These are phyloP conservation scores for Kwoniella botswanensis DNA, from an alignment of 768 basidiomycete species.

Conservation along the genomic window DNA sequence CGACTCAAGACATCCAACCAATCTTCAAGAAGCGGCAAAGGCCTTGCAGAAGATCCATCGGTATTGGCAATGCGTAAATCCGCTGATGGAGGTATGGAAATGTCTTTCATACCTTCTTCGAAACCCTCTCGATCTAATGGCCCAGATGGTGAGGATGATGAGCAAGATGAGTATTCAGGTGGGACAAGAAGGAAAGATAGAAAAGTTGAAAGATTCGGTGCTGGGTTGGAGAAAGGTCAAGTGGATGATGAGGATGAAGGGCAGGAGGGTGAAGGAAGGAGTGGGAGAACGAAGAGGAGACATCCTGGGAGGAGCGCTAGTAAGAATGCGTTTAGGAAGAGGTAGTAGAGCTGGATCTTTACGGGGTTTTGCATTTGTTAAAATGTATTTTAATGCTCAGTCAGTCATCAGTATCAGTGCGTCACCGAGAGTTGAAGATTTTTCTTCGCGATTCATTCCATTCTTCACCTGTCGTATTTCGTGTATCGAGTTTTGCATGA, in stretches of 20 bases:
- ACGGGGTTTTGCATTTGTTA: not conserved
- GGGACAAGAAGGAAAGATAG: conserved; percentile 42
- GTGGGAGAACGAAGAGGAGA: conserved; percentile 77
- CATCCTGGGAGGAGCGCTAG: conserved; percentile 81
- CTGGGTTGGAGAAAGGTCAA: conserved; percentile 81
- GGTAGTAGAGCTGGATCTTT: not conserved
- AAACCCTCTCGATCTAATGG: conserved; percentile 51
- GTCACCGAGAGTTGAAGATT: no score
- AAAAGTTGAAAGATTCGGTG: conserved; percentile 76
- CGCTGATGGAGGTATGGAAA: conserved; percentile 75
- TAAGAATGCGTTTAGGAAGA: conserved; percentile 67
- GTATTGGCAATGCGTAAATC: conserved; percentile 51
- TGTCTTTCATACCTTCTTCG: conserved; percentile 74
- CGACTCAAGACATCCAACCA: conserved; percentile 27
- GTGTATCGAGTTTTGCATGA: no score
- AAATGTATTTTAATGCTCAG: not conserved
- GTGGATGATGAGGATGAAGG: conserved; percentile 46
- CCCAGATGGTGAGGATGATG: conserved; percentile 48
- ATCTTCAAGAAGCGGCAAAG: not conserved
- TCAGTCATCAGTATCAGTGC: no score
- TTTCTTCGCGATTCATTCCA: no score
- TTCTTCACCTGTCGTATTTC: no score
- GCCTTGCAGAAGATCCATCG: conserved; percentile 17
- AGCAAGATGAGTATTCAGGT: conserved; percentile 62
- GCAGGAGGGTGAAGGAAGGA: conserved; percentile 67